These are phyloP conservation scores for carrot (Daucus carota) DNA, from an alignment of 129 eudicot species.

Conservation along the genomic window DNA sequence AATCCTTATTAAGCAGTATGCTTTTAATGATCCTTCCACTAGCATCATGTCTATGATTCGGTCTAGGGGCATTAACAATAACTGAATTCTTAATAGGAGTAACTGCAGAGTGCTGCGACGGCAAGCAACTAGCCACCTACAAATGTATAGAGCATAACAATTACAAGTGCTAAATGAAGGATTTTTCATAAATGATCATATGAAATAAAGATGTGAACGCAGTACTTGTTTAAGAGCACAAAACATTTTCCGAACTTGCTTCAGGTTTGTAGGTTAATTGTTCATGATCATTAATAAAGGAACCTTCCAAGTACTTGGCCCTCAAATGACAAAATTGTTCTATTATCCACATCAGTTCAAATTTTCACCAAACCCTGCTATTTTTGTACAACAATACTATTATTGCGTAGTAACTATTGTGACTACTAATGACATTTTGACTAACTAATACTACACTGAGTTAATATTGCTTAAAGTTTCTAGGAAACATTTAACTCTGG, in stretches of 20 bases:
- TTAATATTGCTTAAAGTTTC: neutral
- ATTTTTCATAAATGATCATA: neutral
- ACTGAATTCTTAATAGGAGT: slow-evolving; percentile 34
- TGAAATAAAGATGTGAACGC: neutral
- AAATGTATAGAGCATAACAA: neutral
- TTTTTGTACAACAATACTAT: no score
- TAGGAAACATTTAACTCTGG: neutral
- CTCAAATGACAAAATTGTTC: neutral
- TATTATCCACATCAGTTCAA: neutral
- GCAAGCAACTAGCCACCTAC: slow-evolving; percentile 40
- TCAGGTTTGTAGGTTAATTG: no score
- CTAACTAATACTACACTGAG: no score
- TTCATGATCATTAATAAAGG: neutral
- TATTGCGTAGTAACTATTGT: neutral
- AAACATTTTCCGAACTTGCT: neutral
- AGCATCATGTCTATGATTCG: slow-evolving; percentile 58
- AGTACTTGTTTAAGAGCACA: neutral
- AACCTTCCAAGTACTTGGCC: neutral
- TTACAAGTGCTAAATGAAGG: neutral
- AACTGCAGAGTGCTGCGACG: slow-evolving; percentile 33
- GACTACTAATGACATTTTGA: neutral
- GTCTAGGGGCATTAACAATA: slow-evolving; percentile 31
- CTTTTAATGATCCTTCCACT: slow-evolving; percentile 73
- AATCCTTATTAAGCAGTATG: slow-evolving; percentile 69
- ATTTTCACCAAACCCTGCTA: no score